Evolutionary conservation across 352 stramenopile species (phyloP), one percentile per base, ranked within the genome.

Genomic region (Phytophthora boehmeriae): DNA sequence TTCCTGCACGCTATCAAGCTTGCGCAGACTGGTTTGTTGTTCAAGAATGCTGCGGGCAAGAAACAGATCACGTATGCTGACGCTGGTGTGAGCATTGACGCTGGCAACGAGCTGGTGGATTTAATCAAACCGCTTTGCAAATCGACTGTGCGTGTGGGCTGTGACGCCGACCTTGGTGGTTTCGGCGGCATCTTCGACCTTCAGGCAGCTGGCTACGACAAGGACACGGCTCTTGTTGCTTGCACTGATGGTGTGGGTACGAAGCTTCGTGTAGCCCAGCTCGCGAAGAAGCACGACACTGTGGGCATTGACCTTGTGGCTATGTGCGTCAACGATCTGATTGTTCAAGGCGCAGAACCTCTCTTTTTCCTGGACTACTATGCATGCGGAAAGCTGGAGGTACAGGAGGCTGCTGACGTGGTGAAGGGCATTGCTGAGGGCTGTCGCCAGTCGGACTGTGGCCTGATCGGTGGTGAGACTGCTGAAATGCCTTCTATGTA

Each of bases 291-390:
- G 78, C 97, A 99, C 73, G 83, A 98, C 73, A 97, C 90, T 8
- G 92, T 99, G 49, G 97, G 97, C 34, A 98, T 99, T 53, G 97
- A 99, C 81, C 90, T 99, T 30, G 97, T 99, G 28, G 97, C 98
- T 38, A 99, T 99, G 98, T 99, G 96, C 66, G 97, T 99, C 42
- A 99, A 99, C 80, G 98, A 99, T 72, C 80, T 99, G 30, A 98
- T 99, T 65, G 96, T 99, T n/a, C 93, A 98, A 57, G 97, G 97
- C 59, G 98, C 97, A n/a, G 96, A 99, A 63, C 98, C 98, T 19
- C 78, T 99, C 10, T 99, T 99, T 86, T 99, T 99, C 80, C 76
- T 99, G 8, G 98, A 99, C 80, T 99, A 99, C 83, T 99, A 98
- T 89, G 97, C 98, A 54, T 98, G 94, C 32, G 97, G 97, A 35